Evolutionary conservation across 441 rosid species (phyloP).

Genomic region (Erodium moschatum): DNA sequence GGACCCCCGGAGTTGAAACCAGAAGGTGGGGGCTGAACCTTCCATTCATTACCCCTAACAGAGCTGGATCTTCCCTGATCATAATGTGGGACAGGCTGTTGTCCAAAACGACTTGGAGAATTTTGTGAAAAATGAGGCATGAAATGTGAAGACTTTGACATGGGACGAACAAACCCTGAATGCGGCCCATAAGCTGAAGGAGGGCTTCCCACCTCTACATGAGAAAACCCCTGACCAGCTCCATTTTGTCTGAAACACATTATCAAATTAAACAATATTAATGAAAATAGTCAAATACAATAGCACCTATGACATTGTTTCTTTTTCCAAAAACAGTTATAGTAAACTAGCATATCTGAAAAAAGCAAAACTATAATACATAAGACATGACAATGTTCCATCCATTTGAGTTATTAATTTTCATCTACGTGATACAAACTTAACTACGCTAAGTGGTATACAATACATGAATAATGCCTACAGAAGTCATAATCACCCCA

Average conservation of each 20-base stretch:
- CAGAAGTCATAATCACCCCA: too few relatives aligned
- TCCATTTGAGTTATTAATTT: too few relatives aligned
- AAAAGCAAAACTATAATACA: background rate
- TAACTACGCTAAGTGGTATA: too few relatives aligned
- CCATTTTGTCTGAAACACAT: conserved; percentile 52
- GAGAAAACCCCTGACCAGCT: conserved; percentile 48
- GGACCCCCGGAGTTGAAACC: conserved; percentile 52
- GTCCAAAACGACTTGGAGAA: conserved; percentile 91
- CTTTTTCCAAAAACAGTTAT: too few relatives aligned
- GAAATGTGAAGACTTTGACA: conserved; percentile 51
- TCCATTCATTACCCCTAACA: conserved; percentile 59
- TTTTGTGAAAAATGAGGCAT: conserved; percentile 54
- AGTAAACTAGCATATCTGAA: background rate
- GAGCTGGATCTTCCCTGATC: conserved; percentile 50
- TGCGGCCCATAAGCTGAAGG: conserved; percentile 49
- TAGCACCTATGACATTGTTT: background rate
- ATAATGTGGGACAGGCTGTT: conserved; percentile 51
- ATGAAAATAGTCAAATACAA: background rate
- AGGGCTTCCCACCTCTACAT: conserved; percentile 63
- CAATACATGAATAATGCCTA: too few relatives aligned
- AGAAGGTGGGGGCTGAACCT: conserved; percentile 59
- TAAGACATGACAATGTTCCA: too few relatives aligned
- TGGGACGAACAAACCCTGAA: conserved; percentile 52
- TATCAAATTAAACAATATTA: conserved; percentile 6
- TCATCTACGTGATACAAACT: too few relatives aligned